phyloP scores from a whole-genome alignment of 371 early-diverging fungal genomes.

The Coemansia sp. region DNA sequence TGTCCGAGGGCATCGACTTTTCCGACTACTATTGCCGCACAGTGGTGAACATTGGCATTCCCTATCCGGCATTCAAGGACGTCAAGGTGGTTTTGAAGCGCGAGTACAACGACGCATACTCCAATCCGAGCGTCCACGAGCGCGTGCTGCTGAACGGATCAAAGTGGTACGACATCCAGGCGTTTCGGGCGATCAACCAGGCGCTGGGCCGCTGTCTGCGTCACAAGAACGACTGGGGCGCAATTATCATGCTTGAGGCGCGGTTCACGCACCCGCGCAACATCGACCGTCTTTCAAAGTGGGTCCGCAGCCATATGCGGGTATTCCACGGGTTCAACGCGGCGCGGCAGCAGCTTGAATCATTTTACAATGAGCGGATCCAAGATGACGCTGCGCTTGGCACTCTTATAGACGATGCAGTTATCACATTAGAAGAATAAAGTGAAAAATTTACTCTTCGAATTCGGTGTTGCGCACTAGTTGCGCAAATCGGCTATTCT shows the following conservation, averaged over 20 bases:
- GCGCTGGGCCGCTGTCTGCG: constrained; percentile 93
- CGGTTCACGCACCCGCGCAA: constrained; percentile 54
- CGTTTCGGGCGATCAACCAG: constrained; percentile 92
- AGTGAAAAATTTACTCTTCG: not conserved
- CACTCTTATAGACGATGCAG: not conserved
- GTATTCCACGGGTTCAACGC: constrained; percentile 39
- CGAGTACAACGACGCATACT: constrained; percentile 56
- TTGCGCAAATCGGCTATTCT: constrained; percentile 13
- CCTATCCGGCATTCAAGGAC: constrained; percentile 74
- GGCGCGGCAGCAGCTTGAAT: constrained; percentile 50
- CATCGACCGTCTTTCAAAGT: constrained; percentile 63
- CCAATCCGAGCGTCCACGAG: not conserved
- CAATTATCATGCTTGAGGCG: constrained; percentile 66
- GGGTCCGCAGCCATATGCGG: constrained; percentile 59
- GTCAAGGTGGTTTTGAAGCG: constrained; percentile 66
- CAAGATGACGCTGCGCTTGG: constrained; percentile 19
- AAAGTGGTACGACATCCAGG: constrained; percentile 86
- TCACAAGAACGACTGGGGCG: constrained; percentile 79
- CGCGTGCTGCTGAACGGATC: constrained; percentile 55
- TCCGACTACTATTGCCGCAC: constrained; percentile 85
- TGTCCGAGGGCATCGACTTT: constrained; percentile 95
- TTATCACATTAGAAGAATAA: constrained; percentile 3
- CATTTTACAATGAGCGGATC: constrained; percentile 42
- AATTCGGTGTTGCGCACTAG: constrained; percentile 20
- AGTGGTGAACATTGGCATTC: constrained; percentile 90